Percentiles rank a stretch among this genome's conserved stretches.
Conservation (phyloP, 148 eudicot species). For the Vaccinium macrocarpon region DNA sequence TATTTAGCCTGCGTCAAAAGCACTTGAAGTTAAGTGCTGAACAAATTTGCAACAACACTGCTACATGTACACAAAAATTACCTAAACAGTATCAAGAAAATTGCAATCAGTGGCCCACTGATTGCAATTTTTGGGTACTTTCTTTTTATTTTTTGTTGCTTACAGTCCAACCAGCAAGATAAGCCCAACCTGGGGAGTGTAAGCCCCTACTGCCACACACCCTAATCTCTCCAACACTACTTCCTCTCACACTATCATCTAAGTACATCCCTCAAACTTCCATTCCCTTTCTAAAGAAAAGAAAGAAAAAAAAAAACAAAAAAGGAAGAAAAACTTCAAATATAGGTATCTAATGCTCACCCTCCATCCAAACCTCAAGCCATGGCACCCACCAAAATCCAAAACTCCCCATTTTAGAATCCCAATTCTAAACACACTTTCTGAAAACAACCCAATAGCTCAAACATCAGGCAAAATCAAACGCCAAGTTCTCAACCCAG, state of each 20-base stretch:
- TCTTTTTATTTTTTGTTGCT: too few relatives aligned
- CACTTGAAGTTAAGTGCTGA: too few relatives aligned
- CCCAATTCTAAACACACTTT: conserved; percentile 17
- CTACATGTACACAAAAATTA: too few relatives aligned
- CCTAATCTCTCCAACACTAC: neutral
- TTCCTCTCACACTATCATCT: neutral
- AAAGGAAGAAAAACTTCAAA: conserved; percentile 3
- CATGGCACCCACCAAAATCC: conserved; percentile 21
- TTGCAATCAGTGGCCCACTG: too few relatives aligned
- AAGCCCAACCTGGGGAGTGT: neutral
- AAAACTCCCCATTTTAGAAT: neutral
- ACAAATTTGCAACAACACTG: too few relatives aligned
- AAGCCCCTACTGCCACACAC: neutral
- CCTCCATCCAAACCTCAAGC: conserved; percentile 23
- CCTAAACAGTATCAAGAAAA: too few relatives aligned
- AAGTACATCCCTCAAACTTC: neutral
- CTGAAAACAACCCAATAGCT: conserved; percentile 21
- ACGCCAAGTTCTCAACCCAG: conserved; percentile 45
- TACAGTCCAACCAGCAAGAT: neutral
- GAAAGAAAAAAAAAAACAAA: too few relatives aligned
- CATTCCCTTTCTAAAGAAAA: neutral
- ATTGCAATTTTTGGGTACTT: too few relatives aligned
- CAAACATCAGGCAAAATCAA: conserved; percentile 39
- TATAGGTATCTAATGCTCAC: conserved; percentile 18
- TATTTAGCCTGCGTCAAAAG: too few relatives aligned